phyloP scores from a whole-genome alignment of 257 asterid genomes.

The Hygrophila difformis region DNA sequence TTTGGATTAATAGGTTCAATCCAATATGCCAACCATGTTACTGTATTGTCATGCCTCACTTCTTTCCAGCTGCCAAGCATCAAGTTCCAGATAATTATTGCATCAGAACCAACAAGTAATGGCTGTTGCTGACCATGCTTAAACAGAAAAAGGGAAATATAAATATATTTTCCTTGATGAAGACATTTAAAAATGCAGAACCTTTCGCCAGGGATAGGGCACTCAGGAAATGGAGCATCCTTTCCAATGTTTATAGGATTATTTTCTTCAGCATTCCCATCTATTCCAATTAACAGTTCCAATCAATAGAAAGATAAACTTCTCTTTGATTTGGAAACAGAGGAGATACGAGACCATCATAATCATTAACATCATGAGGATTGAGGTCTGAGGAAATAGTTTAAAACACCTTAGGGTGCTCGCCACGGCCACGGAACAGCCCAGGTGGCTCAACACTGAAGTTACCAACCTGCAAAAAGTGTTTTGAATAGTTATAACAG shows the following conservation, averaged over 20 bases:
- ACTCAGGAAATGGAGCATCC: conserved; percentile 84
- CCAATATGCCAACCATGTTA: no score
- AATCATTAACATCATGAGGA: not conserved
- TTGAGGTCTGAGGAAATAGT: not conserved
- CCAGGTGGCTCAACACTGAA: conserved; percentile 99
- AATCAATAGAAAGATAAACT: conserved; percentile 13
- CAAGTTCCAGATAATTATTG: no score
- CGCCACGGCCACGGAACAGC: conserved; percentile 96
- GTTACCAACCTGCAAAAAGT: conserved; percentile 92
- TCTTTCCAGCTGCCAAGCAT: no score
- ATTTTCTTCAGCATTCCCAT: conserved; percentile 91
- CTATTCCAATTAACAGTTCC: conserved; percentile 29
- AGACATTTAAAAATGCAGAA: conserved; percentile 13
- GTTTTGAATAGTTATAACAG: no score
- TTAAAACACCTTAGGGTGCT: conserved; percentile 81
- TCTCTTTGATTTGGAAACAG: not conserved
- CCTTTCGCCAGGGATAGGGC: conserved; percentile 96
- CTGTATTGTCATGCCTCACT: no score
- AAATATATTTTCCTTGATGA: not conserved
- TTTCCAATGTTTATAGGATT: conserved; percentile 84
- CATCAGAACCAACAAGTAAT: no score
- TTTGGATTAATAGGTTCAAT: no score
- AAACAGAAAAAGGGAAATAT: no score
- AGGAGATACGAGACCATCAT: no score
- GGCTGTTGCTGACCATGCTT: no score